Evolutionary conservation across 2,329 filamentous ascomycete genomes (phyloP).

Genomic region (Sphaerulina musiva): DNA sequence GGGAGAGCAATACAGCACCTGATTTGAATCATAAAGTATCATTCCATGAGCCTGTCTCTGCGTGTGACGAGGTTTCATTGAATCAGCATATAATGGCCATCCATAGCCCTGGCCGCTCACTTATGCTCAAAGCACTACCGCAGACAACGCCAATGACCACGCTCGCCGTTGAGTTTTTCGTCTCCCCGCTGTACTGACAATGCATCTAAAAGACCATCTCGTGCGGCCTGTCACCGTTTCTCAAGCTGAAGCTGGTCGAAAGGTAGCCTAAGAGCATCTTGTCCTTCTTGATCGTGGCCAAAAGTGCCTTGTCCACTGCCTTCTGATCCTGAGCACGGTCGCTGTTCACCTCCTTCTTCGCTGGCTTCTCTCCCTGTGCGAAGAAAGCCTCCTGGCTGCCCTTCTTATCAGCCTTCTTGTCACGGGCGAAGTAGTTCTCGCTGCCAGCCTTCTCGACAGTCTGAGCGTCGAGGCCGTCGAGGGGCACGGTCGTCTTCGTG

Average conservation of each 20-base stretch:
- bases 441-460: constrained; percentile 70
- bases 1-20: not conserved
- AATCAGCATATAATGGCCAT: constrained; percentile 13
- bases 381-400: constrained; percentile 93
- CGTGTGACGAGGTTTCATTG: constrained; percentile 17
- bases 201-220: constrained; percentile 93
- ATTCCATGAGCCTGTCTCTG: constrained; percentile 11
- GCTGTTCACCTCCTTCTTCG: constrained; percentile 96
- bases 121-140: constrained; percentile 16
- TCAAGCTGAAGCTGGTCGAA: constrained; percentile 90
- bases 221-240: constrained; percentile 99
- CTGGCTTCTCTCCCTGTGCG: constrained; percentile 95
- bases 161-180: constrained; percentile 19
- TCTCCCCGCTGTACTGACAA: constrained; percentile 15
- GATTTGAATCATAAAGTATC: constrained; percentile 10
- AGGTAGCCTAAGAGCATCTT: constrained; percentile 91
- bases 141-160: constrained; percentile 19
- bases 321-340: constrained; percentile 96
- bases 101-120: constrained; percentile 8
- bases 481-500: constrained; percentile 76
- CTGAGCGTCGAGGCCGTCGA: constrained; percentile 69
- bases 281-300: constrained; percentile 98
- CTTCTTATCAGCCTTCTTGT: constrained; percentile 92
- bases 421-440: constrained; percentile 90
- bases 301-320: constrained; percentile 91